A percentile compares a stretch with the other conserved stretches of the same genome.
Conservation (phyloP, 306 rosid genomes). For the Comarum palustre region DNA sequence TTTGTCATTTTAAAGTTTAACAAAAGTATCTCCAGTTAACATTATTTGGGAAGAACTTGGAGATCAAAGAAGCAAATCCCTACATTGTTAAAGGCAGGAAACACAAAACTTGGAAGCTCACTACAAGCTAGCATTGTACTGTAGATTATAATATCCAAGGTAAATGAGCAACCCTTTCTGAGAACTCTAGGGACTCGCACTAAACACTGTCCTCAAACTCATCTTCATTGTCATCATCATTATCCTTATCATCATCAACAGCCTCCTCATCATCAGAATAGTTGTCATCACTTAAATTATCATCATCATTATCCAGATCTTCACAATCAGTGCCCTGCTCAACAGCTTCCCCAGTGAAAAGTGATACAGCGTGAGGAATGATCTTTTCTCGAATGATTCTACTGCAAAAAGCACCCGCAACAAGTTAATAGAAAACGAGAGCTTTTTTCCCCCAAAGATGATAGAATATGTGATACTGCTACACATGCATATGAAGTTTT, state of each 20-base stretch:
- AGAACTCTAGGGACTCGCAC: neutral
- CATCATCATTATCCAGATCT: constrained; percentile 56
- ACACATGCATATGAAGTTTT: neutral
- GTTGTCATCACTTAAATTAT: constrained; percentile 29
- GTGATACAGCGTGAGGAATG: constrained; percentile 77
- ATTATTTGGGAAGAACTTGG: neutral
- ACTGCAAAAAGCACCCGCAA: constrained; percentile 34
- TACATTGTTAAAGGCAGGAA: no score
- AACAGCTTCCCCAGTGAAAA: constrained; percentile 81
- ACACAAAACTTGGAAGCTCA: no score
- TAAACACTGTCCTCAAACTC: constrained; percentile 11
- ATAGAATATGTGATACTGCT: neutral
- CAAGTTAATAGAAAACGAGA: constrained; percentile 10
- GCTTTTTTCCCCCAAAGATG: no score
- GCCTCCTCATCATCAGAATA: constrained; percentile 33
- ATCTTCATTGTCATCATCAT: neutral
- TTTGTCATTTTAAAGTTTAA: neutral
- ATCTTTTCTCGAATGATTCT: constrained; percentile 66
- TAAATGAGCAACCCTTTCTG: neutral
- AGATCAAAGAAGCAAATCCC: neutral
- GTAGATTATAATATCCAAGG: neutral
- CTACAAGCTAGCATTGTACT: no score
- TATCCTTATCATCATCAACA: no score
- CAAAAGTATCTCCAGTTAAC: no score
- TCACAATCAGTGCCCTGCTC: constrained; percentile 45